Percentiles rank a stretch among this genome's conserved stretches.
phyloP scores from a whole-genome alignment of 345 rosid genomes.

The Raphanus raphanistrum region DNA sequence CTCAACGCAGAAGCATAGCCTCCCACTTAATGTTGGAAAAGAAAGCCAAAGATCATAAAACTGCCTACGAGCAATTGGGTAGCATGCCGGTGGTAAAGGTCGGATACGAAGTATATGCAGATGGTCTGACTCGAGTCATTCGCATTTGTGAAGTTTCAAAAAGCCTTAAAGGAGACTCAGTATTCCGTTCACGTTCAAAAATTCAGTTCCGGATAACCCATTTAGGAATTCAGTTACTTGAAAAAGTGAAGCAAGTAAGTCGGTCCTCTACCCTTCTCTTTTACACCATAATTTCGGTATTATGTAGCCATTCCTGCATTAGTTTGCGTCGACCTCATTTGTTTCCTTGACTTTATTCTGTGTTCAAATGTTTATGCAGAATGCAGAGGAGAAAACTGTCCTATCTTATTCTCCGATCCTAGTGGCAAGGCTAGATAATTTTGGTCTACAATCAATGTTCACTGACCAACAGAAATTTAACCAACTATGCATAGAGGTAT shows the following conservation, averaged over 20 bases:
- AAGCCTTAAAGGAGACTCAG: conserved; percentile 45
- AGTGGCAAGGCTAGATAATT: conserved; percentile 59
- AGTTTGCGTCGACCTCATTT: conserved; percentile 16
- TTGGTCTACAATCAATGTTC: conserved; percentile 59
- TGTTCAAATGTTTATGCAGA: conserved; percentile 50
- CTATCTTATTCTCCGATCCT: conserved; percentile 52
- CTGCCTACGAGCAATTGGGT: conserved; percentile 40
- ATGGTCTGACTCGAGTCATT: conserved; percentile 81
- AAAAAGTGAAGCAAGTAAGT: conserved; percentile 65
- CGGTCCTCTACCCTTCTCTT: conserved; percentile 17
- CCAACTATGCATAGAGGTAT: conserved; percentile 71
- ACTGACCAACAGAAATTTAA: conserved; percentile 68
- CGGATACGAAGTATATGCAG: conserved; percentile 94
- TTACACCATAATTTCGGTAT: conserved; percentile 10
- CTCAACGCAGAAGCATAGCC: conserved; percentile 53
- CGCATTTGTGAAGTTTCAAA: conserved; percentile 69
- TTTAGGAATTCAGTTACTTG: conserved; percentile 70
- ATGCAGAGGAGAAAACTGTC: conserved; percentile 47
- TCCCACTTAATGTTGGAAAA: conserved; percentile 52
- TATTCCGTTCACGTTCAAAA: conserved; percentile 53
- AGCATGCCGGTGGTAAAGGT: conserved; percentile 54
- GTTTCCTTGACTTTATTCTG: conserved; percentile 27
- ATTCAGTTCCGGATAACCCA: conserved; percentile 64
- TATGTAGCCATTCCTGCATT: conserved; percentile 16
- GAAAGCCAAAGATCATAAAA: conserved; percentile 46